Conservation (phyloP, 106 monocot genomes). For the Dendrobium chrysotoxum region DNA sequence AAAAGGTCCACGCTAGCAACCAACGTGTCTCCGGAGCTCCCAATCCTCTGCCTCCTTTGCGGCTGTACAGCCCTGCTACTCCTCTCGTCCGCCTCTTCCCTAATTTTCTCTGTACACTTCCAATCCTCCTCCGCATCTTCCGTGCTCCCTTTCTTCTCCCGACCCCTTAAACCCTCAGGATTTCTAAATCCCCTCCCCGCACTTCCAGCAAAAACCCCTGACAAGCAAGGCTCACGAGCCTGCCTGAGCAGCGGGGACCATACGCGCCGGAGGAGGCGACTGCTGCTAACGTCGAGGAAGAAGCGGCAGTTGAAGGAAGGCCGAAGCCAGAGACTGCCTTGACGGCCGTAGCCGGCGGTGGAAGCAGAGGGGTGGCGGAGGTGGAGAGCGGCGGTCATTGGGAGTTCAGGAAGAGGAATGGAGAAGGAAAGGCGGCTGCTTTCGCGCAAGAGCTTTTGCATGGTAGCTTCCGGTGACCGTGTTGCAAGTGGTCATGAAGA, state of each 20-base stretch:
- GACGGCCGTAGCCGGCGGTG: slow-evolving; percentile 5
- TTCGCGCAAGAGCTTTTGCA: slow-evolving; percentile 37
- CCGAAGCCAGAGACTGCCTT: background rate
- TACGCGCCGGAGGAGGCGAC: background rate
- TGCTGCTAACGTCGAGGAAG: background rate
- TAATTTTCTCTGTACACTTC: background rate
- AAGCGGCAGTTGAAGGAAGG: background rate
- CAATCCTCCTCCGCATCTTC: slow-evolving; percentile 15
- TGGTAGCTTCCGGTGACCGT: background rate
- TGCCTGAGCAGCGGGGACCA: slow-evolving; percentile 10
- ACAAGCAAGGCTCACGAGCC: background rate
- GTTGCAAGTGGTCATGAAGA: slow-evolving; percentile 2
- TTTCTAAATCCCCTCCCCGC: slow-evolving; percentile 13
- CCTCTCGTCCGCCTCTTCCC: slow-evolving; percentile 1
- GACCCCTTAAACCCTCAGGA: slow-evolving; percentile 6
- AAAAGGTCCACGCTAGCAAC: slow-evolving; percentile 35
- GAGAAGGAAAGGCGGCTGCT: background rate
- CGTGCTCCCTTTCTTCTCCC: slow-evolving; percentile 18
- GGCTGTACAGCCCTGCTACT: background rate
- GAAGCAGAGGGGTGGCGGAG: slow-evolving; percentile 8
- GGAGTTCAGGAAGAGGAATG: background rate
- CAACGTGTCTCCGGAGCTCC: background rate
- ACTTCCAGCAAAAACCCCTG: slow-evolving; percentile 4
- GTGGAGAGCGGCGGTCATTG: background rate
- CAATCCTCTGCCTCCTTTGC: slow-evolving; percentile 25